Base-by-base conservation (phyloP, 228 moss, liverwort and hornwort genomes). In the Sphagnum magellanicum region DNA sequence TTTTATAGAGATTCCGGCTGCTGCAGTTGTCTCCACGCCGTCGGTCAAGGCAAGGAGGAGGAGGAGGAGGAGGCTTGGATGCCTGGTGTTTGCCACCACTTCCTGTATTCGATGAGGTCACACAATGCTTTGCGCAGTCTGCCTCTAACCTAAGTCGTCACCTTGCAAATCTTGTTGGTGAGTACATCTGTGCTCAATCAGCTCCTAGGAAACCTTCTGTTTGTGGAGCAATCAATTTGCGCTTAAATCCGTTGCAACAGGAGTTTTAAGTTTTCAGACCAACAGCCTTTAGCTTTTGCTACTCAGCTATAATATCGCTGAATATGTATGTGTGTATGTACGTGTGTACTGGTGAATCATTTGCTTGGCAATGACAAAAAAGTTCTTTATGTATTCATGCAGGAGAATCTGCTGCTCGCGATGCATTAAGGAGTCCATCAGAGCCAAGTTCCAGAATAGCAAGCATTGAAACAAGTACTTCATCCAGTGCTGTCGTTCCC, bases 91-190 rank as follows among this genome's bases (percentile, higher is more conserved):
- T 86, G 67, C 82, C 86, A 60, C 86, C 82, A 52, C 75, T 96
- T 67, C 89, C 96, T 50, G 83, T 78, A 63, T 76, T 96, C 14
- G 89, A 86, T 68, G 95, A 86, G 68, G 95, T 85, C 76, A 87
- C 95, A 69, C 50, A 79, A 52, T 83, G 74, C 61, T 70, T 95
- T 59, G 84, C 91, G 17, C 86, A 92, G 70, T 92, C 87, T 57
- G 91, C 92, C 47, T 89, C 96, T 53, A 85, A 66, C 79, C 81
- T 96, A 63, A 86, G 89, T 53, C 86, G 91, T 55, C 96, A 87
- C 72, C 82, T 96, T 73, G 84, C 92, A 65, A 89, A 62, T 76
- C 83, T 86, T 83, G 88, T 84, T 12, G 89, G 95, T 92, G 71
- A 87, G 90, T 32, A 32, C 70, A 32, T 32, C 32, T 32, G 32